Evolutionary conservation across 1,139 yeast species (phyloP).

Genomic region (Zhuliangozyma parablackwelliae): DNA sequence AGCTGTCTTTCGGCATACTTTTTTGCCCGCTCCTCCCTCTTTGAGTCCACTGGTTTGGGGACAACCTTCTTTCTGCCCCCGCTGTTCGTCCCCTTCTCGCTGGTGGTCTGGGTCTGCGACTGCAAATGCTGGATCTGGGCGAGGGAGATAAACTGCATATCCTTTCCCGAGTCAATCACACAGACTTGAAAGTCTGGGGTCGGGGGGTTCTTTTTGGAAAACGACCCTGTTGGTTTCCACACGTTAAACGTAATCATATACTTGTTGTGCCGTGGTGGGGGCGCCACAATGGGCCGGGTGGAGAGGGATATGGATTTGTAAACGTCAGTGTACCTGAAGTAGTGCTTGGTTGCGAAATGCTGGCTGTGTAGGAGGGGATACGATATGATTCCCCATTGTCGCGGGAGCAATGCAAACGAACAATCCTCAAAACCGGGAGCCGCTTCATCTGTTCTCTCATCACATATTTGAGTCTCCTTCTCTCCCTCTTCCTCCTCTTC

Average conservation of each 20-base stretch:
- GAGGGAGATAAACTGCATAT: constrained; percentile 49
- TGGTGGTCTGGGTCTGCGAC: constrained; percentile 10
- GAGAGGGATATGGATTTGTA: constrained; percentile 35
- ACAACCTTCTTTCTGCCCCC: too few relatives aligned
- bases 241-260: constrained; percentile 49
- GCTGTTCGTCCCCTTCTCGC: constrained; percentile 8
- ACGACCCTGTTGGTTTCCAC: constrained; percentile 79
- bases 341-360: constrained; percentile 24
- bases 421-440: neutral
- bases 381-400: constrained; percentile 11
- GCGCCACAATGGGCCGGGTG: constrained; percentile 14
- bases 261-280: constrained; percentile 1
- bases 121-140: constrained; percentile 30
- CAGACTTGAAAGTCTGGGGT: constrained; percentile 73
- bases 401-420: constrained; percentile 6
- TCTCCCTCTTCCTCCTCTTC: constrained; percentile 4
- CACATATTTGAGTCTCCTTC: constrained; percentile 11
- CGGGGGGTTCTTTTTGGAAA: constrained; percentile 67
- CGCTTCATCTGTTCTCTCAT: constrained; percentile 12
- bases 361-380: constrained; percentile 12
- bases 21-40: constrained; percentile 18
- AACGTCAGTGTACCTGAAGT: constrained; percentile 34
- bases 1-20: constrained; percentile 23
- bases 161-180: constrained; percentile 49
- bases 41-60: constrained; percentile 6